These are phyloP conservation scores for Xylaria sp. DNA, from an alignment of 2,329 filamentous ascomycete species.

Conservation along the genomic window DNA sequence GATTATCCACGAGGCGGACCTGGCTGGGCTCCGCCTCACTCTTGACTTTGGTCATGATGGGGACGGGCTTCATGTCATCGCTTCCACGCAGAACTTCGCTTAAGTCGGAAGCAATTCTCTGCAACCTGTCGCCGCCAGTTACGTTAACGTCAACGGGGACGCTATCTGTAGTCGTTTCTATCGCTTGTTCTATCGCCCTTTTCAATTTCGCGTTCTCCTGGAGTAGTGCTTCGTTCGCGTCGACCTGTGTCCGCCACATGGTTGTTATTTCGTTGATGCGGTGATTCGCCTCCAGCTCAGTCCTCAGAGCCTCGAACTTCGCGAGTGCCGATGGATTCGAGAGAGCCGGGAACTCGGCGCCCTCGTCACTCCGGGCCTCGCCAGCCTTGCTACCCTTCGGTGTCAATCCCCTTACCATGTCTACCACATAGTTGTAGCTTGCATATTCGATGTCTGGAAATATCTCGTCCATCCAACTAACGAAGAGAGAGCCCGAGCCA, in stretches of 20 bases:
- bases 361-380: constrained; percentile 61
- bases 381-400: constrained; percentile 67
- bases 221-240: neutral
- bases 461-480: constrained; percentile 72
- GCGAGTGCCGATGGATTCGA: no score
- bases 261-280: neutral
- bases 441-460: no score
- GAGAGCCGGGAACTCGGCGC: constrained; percentile 30
- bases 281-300: neutral
- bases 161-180: neutral
- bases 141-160: neutral
- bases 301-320: neutral
- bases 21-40: neutral
- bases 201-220: constrained; percentile 16
- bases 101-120: constrained; percentile 5
- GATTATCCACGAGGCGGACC: neutral
- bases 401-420: constrained; percentile 58
- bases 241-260: constrained; percentile 5
- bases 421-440: constrained; percentile 33
- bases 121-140: neutral
- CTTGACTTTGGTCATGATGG: neutral
- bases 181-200: constrained; percentile 4
- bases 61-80: neutral
- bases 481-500: constrained; percentile 67
- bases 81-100: neutral